Percentiles rank a stretch among this genome's conserved stretches.
Conservation (phyloP, 148 eudicot species). For the Camellia japonica region DNA sequence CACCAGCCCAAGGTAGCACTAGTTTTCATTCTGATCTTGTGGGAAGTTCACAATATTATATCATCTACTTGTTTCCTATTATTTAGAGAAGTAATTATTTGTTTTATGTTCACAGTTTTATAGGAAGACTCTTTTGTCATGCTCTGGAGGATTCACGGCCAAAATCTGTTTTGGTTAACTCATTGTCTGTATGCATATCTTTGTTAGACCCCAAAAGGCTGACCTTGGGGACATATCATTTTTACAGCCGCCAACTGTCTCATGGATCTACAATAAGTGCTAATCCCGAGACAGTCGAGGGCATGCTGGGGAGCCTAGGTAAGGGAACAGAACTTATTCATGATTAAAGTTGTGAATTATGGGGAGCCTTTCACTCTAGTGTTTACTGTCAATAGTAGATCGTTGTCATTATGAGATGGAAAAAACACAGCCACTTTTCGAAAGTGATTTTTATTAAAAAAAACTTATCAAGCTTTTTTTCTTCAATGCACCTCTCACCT, state of each 20-base stretch:
- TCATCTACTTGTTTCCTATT: conserved; percentile 3
- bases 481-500: not conserved
- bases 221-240: conserved; percentile 63
- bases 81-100: conserved; percentile 1
- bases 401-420: no score
- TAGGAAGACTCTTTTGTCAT: conserved; percentile 77
- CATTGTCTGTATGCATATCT: conserved; percentile 86
- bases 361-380: no score
- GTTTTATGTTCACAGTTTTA: conserved; percentile 51
- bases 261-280: conserved; percentile 60
- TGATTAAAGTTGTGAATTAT: no score
- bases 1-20: conserved; percentile 78
- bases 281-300: conserved; percentile 75
- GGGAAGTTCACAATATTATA: not conserved
- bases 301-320: conserved; percentile 91
- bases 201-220: conserved; percentile 89
- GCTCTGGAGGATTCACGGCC: conserved; percentile 93
- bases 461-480: not conserved
- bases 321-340: conserved; percentile 15
- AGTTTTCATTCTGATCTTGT: not conserved
- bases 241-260: conserved; percentile 65
- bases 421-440: no score
- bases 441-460: no score
- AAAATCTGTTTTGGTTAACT: conserved; percentile 82
- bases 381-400: no score